Evolutionary conservation across 768 basidiomycete species (phyloP).

Genomic region (Tulasnella sp.): DNA sequence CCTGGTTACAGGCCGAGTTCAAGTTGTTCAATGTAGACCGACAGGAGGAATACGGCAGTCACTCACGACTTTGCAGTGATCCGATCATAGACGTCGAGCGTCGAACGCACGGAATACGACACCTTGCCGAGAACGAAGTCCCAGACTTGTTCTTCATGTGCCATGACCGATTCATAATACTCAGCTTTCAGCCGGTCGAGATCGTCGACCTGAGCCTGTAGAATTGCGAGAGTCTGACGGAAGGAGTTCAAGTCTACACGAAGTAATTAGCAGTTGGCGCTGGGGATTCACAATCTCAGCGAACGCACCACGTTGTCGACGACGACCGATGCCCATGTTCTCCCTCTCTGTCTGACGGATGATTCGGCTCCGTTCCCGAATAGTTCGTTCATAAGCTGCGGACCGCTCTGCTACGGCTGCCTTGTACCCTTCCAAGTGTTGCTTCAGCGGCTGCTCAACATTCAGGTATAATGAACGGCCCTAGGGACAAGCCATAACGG

Average conservation of each 20-base stretch:
- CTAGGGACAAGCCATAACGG: constrained; percentile 29
- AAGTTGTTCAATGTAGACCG: constrained; percentile 9
- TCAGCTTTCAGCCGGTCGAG: constrained; percentile 71
- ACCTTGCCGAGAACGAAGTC: constrained; percentile 79
- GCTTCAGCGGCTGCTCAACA: constrained; percentile 80
- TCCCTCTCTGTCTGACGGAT: constrained; percentile 77
- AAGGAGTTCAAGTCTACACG: constrained; percentile 74
- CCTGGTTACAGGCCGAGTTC: constrained; percentile 28
- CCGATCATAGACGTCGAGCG: constrained; percentile 84
- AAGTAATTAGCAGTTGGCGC: constrained; percentile 6
- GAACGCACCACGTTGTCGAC: constrained; percentile 67
- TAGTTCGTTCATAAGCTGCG: constrained; percentile 63
- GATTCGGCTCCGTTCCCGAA: constrained; percentile 70
- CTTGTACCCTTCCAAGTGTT: constrained; percentile 71
- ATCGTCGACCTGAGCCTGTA: constrained; percentile 85
- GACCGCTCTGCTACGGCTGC: constrained; percentile 70
- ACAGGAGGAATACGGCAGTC: constrained; percentile 16
- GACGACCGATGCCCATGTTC: constrained; percentile 52
- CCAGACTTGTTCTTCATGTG: constrained; percentile 96
- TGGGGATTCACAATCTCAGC: not conserved
- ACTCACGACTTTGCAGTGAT: constrained; percentile 77
- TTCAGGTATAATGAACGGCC: constrained; percentile 75
- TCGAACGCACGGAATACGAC: constrained; percentile 48
- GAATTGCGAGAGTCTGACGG: constrained; percentile 62
- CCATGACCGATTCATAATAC: constrained; percentile 79